phyloP scores from a whole-genome alignment of 2,329 filamentous ascomycete genomes.

The Fusarium sp. region DNA sequence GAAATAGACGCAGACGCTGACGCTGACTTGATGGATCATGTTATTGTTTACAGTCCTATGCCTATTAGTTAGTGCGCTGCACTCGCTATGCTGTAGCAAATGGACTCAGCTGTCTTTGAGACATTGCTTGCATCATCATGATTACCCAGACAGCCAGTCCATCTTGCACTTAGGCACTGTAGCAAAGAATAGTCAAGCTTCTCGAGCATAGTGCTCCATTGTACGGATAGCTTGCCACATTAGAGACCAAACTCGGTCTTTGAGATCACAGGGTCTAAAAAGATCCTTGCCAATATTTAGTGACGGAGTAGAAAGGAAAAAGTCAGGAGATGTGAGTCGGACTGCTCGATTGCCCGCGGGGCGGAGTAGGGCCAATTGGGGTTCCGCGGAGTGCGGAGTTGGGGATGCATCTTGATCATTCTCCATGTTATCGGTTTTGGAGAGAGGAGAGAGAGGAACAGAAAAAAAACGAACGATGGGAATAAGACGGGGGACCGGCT shows the following conservation, averaged over 20 bases:
- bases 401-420: constrained; percentile 9
- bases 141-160: constrained; percentile 6
- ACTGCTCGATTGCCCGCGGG: constrained; percentile 29
- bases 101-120: too few species aligned
- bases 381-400: constrained; percentile 44
- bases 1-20: constrained; percentile 29
- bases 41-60: background rate
- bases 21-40: constrained; percentile 26
- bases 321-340: background rate
- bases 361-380: constrained; percentile 1
- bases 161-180: constrained; percentile 5
- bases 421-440: too few species aligned
- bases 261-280: background rate
- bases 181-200: background rate
- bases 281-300: too few species aligned
- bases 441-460: too few species aligned
- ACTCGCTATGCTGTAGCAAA: too few species aligned
- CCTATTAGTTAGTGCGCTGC: background rate
- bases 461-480: background rate
- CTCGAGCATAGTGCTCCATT: background rate
- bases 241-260: background rate
- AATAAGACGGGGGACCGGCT: constrained; percentile 34
- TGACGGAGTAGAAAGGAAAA: too few species aligned
- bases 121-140: constrained; percentile 13
- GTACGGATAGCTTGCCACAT: background rate